Base-by-base conservation (phyloP, 495 filamentous ascomycete genomes). In the Penicillium pancosmium region DNA sequence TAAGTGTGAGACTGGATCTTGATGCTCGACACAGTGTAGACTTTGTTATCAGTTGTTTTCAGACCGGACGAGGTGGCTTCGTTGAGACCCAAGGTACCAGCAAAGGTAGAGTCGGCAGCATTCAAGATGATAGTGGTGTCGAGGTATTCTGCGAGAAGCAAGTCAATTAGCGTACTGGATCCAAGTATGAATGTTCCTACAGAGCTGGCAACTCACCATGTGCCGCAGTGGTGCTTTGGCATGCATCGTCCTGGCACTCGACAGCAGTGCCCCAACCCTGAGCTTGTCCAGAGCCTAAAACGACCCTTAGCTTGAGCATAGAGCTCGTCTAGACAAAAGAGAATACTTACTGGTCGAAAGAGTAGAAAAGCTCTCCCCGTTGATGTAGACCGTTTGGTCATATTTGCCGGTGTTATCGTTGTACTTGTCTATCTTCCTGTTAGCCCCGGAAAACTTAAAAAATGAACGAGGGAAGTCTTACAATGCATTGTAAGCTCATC, bases 221-320 rank as follows among this genome's bases (percentile, higher is more conserved):
- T 16, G 66, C 63, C 2, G 68, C 59, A 25, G 66, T 64, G n/a
- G 57, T 69, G 50, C 68, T 68, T 38, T 71, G 52, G 40, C 63
- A 67, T 5, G 62, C 62, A 16, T 71, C 58, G 36, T 68, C 63
- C 60, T 76, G 72, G 58, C 71, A 74, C 36, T 77, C 74, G 33
- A 76, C 70, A 33, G 74, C 74, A 11, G 73, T 77, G 18, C 74
- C 74, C 69, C 71, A 77, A 48, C 71, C 72, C 46, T 72, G 64
- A 15, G 70, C 74, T 18, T 72, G 56, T 8, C 72, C 65, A 50
- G 68, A 70, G 52, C 40, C 62, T 68, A 16, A 2, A 38, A 13
- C 36, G 10, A 38, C 1, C 0, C 1, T 38, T 9, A 38, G 15
- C 9, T 38, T 2, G 36, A 38, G 4, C 36, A 13, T 38, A n/a